Evolutionary conservation across 495 filamentous ascomycete genomes (phyloP).

Genomic region (Wilcoxina mikolae): DNA sequence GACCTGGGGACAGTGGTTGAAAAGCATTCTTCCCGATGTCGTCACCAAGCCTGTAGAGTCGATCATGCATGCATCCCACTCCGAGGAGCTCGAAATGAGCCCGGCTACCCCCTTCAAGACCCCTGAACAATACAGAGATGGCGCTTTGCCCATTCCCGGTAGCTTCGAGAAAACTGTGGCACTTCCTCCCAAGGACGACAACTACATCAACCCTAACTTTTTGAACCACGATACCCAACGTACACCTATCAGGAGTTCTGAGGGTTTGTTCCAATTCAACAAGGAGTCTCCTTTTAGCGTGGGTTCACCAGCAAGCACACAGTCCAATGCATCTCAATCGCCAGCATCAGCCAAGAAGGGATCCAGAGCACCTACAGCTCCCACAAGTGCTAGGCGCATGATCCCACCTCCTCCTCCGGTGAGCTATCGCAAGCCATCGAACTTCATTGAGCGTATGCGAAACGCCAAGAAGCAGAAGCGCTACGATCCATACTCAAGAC

Average conservation of each 20-base stretch:
- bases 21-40: constrained; percentile 19
- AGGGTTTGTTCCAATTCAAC: constrained; percentile 11
- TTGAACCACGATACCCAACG: constrained; percentile 1
- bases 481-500: constrained; percentile 17
- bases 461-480: constrained; percentile 15
- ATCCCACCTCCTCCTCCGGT: neutral
- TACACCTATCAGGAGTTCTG: neutral
- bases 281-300: neutral
- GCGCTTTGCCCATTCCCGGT: constrained; percentile 13
- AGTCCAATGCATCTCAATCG: neutral
- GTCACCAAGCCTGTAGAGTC: constrained; percentile 22
- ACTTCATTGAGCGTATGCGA: constrained; percentile 26
- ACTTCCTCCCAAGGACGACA: constrained; percentile 3
- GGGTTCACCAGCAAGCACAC: constrained; percentile 10
- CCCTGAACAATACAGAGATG: constrained; percentile 15
- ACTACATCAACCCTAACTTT: constrained; percentile 4
- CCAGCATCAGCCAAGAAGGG: constrained; percentile 1
- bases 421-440: constrained; percentile 16
- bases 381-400: constrained; percentile 2
- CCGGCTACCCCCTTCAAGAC: neutral
- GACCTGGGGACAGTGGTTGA: constrained; percentile 26
- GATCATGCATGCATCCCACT: constrained; percentile 14
- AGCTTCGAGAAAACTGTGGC: constrained; percentile 19
- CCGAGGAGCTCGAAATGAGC: neutral
- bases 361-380: constrained; percentile 8